Base-by-base conservation (phyloP, 768 basidiomycete species). In the Stropharia rugosoannulata region DNA sequence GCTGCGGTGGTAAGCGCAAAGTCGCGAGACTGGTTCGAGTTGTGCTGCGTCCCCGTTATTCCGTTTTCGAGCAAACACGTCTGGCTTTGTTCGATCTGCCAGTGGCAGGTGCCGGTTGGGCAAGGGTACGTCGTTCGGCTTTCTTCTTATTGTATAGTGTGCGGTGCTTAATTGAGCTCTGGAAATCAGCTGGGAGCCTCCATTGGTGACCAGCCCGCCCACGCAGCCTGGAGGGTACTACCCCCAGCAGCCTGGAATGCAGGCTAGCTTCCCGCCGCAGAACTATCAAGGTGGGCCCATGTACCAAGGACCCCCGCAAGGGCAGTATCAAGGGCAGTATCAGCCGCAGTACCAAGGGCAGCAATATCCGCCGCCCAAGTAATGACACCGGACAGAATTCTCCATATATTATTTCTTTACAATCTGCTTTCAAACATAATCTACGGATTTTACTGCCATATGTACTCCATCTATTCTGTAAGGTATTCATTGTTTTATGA, bases 81-180 rank as follows among this genome's bases (percentile, higher is more conserved):
- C 42, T 89, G 88, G 88, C 66, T 79, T 52, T 89, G 87, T 68
- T 72, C 76, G 10, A 86, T 86, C 57, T 89, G 88, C 67, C 79
- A 83, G 56, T 84, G 86, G 77, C 72, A 72, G 55, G 73, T 80
- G 29, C 75, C 76, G 2, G 70, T 76, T 59, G 80, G 81, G 62
- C 66, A 72, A 57, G 82, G 80, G 81, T 83, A 55, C 52, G 79
- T 47, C 9, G 18, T 42, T 18, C 35, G 32, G 15, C 29, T 27
- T 60, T 39, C 4, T n/a, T 29, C 41, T 45, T 6, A 10, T 12
- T 37, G 42, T 19, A 25, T 12, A 39, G 36, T 5, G 29, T 19
- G 16, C 12, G 15, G 18, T 40, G 27, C 9, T 54, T 37, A 16
- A 49, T 16, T 43, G 27, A 15, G 39, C 9, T 43, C 35, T 51